Evolutionary conservation across 2,329 filamentous ascomycete species (phyloP).

Genomic region (Nemania abortiva): DNA sequence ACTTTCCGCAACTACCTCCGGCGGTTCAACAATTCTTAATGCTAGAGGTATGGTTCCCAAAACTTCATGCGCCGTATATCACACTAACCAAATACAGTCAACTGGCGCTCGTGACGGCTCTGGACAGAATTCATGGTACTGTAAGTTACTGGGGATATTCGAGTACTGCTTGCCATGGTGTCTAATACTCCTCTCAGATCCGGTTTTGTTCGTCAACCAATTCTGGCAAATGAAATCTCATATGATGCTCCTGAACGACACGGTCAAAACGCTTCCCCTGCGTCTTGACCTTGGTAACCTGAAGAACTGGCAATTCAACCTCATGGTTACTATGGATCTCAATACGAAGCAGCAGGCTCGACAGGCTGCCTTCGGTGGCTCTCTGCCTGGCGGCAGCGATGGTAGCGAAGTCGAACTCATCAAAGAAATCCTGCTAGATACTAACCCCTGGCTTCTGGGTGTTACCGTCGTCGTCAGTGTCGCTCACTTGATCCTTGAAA

Average conservation of each 20-base stretch:
- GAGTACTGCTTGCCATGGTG: background rate
- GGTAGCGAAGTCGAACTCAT: slow-evolving; percentile 96
- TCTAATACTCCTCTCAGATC: slow-evolving; percentile 65
- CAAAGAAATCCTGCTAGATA: slow-evolving; percentile 94
- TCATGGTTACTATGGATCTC: slow-evolving; percentile 86
- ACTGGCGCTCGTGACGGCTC: slow-evolving; percentile 84
- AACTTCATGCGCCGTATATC: background rate
- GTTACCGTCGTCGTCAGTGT: slow-evolving; percentile 88
- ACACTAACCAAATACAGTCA: slow-evolving; percentile 49
- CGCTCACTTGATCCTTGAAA: slow-evolving; percentile 94
- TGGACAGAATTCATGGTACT: slow-evolving; percentile 93
- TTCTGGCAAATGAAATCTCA: slow-evolving; percentile 96
- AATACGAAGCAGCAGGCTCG: slow-evolving; percentile 86
- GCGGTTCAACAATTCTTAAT: slow-evolving; percentile 82
- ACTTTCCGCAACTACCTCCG: slow-evolving; percentile 75
- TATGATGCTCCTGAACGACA: slow-evolving; percentile 92
- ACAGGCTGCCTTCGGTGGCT: slow-evolving; percentile 77
- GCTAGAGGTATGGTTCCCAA: slow-evolving; percentile 68
- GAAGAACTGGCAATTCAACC: slow-evolving; percentile 88
- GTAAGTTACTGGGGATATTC: slow-evolving; percentile 53
- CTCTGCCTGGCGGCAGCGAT: slow-evolving; percentile 82
- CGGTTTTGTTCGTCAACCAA: slow-evolving; percentile 90
- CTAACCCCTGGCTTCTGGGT: slow-evolving; percentile 86
- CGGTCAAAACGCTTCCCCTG: slow-evolving; percentile 83
- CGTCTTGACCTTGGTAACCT: slow-evolving; percentile 87